Percentiles rank a stretch among this genome's conserved stretches.
Evolutionary conservation across 331 rosid genomes (phyloP).

Genomic region (Rhamnella rubrinervis): DNA sequence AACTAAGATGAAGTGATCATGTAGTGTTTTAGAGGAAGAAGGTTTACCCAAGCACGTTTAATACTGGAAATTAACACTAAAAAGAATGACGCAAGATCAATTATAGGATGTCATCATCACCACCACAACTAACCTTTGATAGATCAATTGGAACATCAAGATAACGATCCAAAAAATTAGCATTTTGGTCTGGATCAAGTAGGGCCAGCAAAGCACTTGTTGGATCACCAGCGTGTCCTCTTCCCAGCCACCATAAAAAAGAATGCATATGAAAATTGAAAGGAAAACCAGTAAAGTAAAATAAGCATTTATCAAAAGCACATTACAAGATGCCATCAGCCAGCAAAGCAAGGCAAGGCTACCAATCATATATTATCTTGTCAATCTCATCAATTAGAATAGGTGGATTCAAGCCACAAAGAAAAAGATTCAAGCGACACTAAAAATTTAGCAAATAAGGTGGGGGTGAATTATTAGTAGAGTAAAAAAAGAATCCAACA

Average conservation of each 20-base stretch:
- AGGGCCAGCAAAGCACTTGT: constrained; percentile 99
- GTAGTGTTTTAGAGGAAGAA: too few species aligned
- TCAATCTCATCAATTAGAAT: constrained; percentile 97
- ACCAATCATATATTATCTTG: constrained; percentile 53
- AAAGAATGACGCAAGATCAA: background rate
- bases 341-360: background rate
- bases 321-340: background rate
- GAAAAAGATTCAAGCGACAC: constrained; percentile 21
- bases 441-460: background rate
- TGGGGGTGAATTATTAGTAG: background rate
- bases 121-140: constrained; percentile 69
- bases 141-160: constrained; percentile 94
- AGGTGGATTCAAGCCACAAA: constrained; percentile 56
- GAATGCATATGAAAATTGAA: constrained; percentile 18
- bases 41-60: background rate
- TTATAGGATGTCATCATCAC: background rate
- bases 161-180: constrained; percentile 39
- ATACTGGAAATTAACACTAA: background rate
- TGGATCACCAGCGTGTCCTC: constrained; percentile 99
- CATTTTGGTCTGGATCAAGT: constrained; percentile 99
- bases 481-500: background rate
- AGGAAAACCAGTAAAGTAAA: background rate
- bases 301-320: background rate
- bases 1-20: too few species aligned
- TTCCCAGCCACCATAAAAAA: constrained; percentile 69